These are phyloP conservation scores for Mucor saturninus DNA, from an alignment of 371 early-diverging fungal species.

Conservation along the genomic window DNA sequence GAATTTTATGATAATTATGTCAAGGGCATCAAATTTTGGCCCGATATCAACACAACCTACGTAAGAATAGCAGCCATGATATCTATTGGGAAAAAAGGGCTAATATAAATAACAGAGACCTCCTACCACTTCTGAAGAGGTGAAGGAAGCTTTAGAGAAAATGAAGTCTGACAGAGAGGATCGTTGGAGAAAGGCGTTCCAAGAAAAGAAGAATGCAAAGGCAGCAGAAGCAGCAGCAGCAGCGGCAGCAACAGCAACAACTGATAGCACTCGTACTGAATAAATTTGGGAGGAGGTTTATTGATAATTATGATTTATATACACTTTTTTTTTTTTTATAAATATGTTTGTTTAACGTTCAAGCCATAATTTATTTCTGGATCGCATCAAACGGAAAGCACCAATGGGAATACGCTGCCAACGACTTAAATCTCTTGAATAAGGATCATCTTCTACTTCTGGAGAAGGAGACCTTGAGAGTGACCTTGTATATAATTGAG, in stretches of 20 bases:
- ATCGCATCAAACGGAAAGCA: conserved; percentile 57
- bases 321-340: background rate
- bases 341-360: conserved; percentile 31
- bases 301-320: conserved; percentile 1
- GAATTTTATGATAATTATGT: conserved; percentile 56
- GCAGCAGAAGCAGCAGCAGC: conserved; percentile 9
- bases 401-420: conserved; percentile 70
- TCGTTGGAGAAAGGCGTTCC: conserved; percentile 47
- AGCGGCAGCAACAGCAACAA: conserved; percentile 2
- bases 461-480: conserved; percentile 58
- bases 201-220: conserved; percentile 25
- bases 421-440: conserved; percentile 58
- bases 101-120: conserved; percentile 40
- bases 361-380: conserved; percentile 51
- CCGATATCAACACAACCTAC: conserved; percentile 48
- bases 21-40: conserved; percentile 58
- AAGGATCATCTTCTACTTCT: conserved; percentile 43
- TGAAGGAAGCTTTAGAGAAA: conserved; percentile 40
- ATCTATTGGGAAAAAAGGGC: background rate
- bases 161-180: conserved; percentile 53
- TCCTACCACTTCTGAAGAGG: conserved; percentile 52
- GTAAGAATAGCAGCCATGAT: conserved; percentile 25
- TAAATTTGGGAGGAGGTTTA: background rate
- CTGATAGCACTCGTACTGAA: background rate
- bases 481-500: conserved; percentile 49